Conservation (phyloP, 2,329 filamentous ascomycete genomes). For the Fusarium phyllophilum region DNA sequence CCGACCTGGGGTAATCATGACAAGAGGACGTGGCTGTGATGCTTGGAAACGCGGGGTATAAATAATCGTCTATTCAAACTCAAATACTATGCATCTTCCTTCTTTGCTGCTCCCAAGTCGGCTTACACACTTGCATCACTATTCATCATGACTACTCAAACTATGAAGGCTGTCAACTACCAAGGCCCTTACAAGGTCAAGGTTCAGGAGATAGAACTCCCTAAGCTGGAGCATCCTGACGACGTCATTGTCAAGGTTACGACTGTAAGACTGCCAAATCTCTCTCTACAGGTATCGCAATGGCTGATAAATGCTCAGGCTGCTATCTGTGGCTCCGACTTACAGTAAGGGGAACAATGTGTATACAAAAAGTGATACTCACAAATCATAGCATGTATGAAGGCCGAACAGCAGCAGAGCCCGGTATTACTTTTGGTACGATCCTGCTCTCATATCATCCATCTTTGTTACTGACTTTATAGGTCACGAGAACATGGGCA, state of each 20-base stretch:
- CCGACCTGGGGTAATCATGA: slow-evolving; percentile 1
- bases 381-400: slow-evolving; percentile 66
- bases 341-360: slow-evolving; percentile 50
- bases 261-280: slow-evolving; percentile 56
- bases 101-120: background rate
- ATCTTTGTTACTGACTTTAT: background rate
- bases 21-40: slow-evolving; percentile 10
- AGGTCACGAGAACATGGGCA: slow-evolving; percentile 70
- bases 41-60: slow-evolving; percentile 24
- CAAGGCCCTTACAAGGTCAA: slow-evolving; percentile 70
- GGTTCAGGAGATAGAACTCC: slow-evolving; percentile 68
- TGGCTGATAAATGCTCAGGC: slow-evolving; percentile 39
- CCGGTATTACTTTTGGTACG: slow-evolving; percentile 68
- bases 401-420: slow-evolving; percentile 69
- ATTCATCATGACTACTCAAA: slow-evolving; percentile 37
- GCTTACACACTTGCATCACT: background rate
- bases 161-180: slow-evolving; percentile 73
- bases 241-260: slow-evolving; percentile 74
- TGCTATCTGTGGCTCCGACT: slow-evolving; percentile 65
- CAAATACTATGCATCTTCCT: background rate
- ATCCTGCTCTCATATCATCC: no score
- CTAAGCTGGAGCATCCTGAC: slow-evolving; percentile 70
- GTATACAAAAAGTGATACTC: background rate
- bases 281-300: no score
- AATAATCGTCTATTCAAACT: background rate